Percentiles rank a stretch among this genome's conserved stretches.
These are phyloP conservation scores for Phanerochaete carnosa DNA, from an alignment of 768 basidiomycete species.

Conservation along the genomic window DNA sequence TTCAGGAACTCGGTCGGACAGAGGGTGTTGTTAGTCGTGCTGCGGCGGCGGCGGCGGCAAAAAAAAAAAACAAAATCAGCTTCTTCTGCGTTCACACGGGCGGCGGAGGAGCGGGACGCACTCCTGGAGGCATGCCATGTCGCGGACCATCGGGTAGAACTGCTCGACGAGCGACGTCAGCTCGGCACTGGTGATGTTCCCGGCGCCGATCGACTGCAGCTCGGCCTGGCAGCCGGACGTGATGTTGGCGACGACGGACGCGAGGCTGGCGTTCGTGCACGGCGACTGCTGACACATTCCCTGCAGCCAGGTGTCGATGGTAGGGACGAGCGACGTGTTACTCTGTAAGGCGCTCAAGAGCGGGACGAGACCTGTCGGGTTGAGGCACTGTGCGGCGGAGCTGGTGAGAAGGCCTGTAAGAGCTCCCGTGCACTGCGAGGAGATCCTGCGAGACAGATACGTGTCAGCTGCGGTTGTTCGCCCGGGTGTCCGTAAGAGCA, in stretches of 20 bases:
- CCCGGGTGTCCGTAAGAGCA: too few relatives aligned
- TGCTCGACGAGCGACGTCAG: slow-evolving; percentile 40
- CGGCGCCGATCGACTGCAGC: slow-evolving; percentile 24
- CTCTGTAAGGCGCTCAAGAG: slow-evolving; percentile 30
- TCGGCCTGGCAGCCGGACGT: slow-evolving; percentile 48
- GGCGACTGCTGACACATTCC: slow-evolving; percentile 48
- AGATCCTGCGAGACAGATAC: slow-evolving; percentile 41
- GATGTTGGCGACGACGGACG: slow-evolving; percentile 50
- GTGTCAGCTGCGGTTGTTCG: too few relatives aligned
- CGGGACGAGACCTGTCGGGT: slow-evolving; percentile 40
- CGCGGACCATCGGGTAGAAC: slow-evolving; percentile 54
- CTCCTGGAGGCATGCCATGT: slow-evolving; percentile 64
- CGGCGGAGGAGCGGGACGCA: slow-evolving; percentile 32
- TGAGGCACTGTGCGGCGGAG: slow-evolving; percentile 49
- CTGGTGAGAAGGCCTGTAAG: slow-evolving; percentile 40
- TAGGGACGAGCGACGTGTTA: slow-evolving; percentile 41
- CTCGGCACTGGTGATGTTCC: slow-evolving; percentile 16
- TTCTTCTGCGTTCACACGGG: neutral
- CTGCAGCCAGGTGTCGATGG: slow-evolving; percentile 59
- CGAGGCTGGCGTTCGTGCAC: slow-evolving; percentile 60
- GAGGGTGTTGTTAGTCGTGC: slow-evolving; percentile 38
- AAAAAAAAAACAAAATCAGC: neutral
- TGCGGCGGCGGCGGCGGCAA: slow-evolving; percentile 13
- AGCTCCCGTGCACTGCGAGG: slow-evolving; percentile 45
- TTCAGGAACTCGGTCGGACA: slow-evolving; percentile 59